A percentile compares a stretch with the other conserved stretches of the same genome.
These are phyloP conservation scores for Russula virescens DNA, from an alignment of 768 basidiomycete species.

Conservation along the genomic window DNA sequence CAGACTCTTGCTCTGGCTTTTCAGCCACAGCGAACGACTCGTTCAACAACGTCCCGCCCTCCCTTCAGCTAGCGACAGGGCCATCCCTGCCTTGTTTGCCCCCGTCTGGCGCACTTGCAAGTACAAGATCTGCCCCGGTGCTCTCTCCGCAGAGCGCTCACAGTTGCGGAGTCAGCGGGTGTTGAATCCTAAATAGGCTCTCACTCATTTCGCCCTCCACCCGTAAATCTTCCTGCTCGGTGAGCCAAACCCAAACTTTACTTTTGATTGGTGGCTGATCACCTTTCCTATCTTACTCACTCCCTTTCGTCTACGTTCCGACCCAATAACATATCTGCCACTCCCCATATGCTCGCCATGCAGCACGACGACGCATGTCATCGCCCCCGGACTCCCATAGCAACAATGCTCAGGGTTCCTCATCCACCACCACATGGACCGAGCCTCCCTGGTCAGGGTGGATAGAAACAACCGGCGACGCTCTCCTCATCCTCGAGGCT, in stretches of 20 bases:
- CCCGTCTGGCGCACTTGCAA: background rate
- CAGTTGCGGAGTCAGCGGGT: slow-evolving; percentile 25
- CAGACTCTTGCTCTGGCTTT: slow-evolving; percentile 14
- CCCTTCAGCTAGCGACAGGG: background rate
- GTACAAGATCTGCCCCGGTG: slow-evolving; percentile 4
- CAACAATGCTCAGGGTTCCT: slow-evolving; percentile 24
- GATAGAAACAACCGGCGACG: slow-evolving; percentile 94
- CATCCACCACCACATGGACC: slow-evolving; percentile 53
- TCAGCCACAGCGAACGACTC: slow-evolving; percentile 23
- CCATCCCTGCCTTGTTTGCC: slow-evolving; percentile 15
- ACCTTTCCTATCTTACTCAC: slow-evolving; percentile 15
- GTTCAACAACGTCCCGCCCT: slow-evolving; percentile 6
- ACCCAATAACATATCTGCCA: background rate
- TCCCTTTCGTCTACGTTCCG: slow-evolving; percentile 4
- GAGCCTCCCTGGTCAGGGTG: slow-evolving; percentile 92
- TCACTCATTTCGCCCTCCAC: slow-evolving; percentile 26
- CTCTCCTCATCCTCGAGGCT: slow-evolving; percentile 94
- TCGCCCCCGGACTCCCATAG: slow-evolving; percentile 23
- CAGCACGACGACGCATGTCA: slow-evolving; percentile 14
- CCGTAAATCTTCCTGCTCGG: slow-evolving; percentile 28
- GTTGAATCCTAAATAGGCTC: slow-evolving; percentile 28
- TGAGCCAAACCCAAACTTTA: slow-evolving; percentile 25
- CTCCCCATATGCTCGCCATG: slow-evolving; percentile 10
- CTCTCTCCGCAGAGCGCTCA: background rate
- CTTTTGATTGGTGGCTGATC: slow-evolving; percentile 26